Percentiles rank a stretch among this genome's conserved stretches.
Conservation (phyloP, 2,329 filamentous ascomycete species). For the Phoma sp. region DNA sequence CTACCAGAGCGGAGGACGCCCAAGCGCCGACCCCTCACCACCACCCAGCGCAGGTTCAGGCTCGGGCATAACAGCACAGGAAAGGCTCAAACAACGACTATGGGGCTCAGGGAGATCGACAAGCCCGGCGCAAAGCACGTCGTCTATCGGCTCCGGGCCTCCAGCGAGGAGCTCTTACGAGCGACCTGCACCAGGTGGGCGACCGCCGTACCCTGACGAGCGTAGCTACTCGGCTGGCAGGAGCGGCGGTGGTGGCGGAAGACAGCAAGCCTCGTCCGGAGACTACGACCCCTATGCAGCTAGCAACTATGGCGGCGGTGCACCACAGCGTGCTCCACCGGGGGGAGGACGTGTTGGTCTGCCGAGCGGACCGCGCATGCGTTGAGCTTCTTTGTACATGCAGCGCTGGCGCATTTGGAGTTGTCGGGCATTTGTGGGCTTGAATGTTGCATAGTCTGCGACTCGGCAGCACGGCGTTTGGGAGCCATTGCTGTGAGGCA, state of each 20-base stretch:
- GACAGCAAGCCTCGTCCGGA: slow-evolving; percentile 36
- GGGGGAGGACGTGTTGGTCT: slow-evolving; percentile 46
- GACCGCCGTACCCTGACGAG: slow-evolving; percentile 43
- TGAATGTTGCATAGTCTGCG: slow-evolving; percentile 13
- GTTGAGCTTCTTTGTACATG: slow-evolving; percentile 23
- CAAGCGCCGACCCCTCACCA: slow-evolving; percentile 42
- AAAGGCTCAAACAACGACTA: slow-evolving; percentile 79
- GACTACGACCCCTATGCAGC: slow-evolving; percentile 43
- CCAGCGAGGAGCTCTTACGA: slow-evolving; percentile 37
- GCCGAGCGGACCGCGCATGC: slow-evolving; percentile 49
- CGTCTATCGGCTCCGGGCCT: slow-evolving; percentile 29
- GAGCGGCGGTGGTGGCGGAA: slow-evolving; percentile 32
- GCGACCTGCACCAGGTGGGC: slow-evolving; percentile 25
- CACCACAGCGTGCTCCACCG: slow-evolving; percentile 34
- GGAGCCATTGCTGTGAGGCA: neutral
- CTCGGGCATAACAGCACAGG: slow-evolving; percentile 70
- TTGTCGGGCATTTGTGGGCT: slow-evolving; percentile 10
- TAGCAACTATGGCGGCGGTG: slow-evolving; percentile 30
- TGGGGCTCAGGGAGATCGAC: slow-evolving; percentile 70
- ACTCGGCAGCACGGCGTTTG: slow-evolving; percentile 12
- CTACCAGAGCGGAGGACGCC: slow-evolving; percentile 65
- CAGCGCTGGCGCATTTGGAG: slow-evolving; percentile 29
- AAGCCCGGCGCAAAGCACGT: slow-evolving; percentile 57
- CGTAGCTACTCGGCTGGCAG: slow-evolving; percentile 38
- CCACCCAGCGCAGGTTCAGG: slow-evolving; percentile 50